phyloP scores from a whole-genome alignment of 305 asterid genomes.

The Fraxinus paxiana region DNA sequence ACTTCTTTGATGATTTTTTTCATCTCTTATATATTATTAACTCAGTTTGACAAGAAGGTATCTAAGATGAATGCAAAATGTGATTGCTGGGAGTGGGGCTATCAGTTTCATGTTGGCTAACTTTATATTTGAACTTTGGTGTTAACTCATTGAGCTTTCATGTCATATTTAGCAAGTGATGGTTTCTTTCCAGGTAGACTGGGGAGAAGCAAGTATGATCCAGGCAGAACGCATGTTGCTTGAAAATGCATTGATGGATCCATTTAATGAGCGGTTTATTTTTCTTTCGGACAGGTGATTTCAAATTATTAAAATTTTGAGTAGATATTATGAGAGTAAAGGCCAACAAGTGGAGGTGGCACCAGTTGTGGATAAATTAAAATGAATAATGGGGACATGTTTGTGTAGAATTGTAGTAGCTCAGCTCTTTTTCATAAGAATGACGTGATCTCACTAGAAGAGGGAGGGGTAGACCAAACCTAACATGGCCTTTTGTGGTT shows the following conservation, averaged over 20 bases:
- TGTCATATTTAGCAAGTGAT: slow-evolving; percentile 37
- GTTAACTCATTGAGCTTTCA: not conserved
- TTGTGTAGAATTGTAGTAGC: not conserved
- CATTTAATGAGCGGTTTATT: slow-evolving; percentile 67
- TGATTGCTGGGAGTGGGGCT: not conserved
- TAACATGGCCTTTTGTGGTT: not conserved
- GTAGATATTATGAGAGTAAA: not conserved
- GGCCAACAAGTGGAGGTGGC: not conserved
- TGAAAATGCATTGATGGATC: slow-evolving; percentile 70
- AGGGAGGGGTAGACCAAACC: not conserved
- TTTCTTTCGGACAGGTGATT: slow-evolving; percentile 87
- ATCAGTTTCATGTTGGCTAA: slow-evolving; percentile 2
- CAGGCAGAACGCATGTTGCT: slow-evolving; percentile 90
- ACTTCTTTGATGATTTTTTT: not conserved
- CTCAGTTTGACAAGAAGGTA: not conserved
- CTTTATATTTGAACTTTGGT: slow-evolving; percentile 9
- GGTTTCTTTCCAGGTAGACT: slow-evolving; percentile 73
- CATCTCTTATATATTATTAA: not conserved
- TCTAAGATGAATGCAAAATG: not conserved
- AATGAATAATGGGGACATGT: not conserved
- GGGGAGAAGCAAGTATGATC: slow-evolving; percentile 99
- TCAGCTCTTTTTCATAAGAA: not conserved
- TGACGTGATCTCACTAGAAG: not conserved
- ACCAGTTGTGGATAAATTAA: not conserved
- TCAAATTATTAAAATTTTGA: not conserved